phyloP scores from a whole-genome alignment of 371 early-diverging fungal species.

The Quaeritorhiza haematococci region DNA sequence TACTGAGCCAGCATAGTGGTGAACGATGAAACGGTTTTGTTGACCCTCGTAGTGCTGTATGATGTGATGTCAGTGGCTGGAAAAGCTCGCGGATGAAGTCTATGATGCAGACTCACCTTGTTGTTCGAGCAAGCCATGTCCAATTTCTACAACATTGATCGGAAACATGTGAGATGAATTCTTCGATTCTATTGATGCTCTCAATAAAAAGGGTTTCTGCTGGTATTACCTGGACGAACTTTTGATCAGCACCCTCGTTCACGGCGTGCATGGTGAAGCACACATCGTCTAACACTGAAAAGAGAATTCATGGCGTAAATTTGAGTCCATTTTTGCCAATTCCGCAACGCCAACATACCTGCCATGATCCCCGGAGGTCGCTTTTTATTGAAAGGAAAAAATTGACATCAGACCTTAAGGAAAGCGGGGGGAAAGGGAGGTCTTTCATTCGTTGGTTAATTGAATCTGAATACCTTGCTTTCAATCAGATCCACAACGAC shows the following conservation, averaged over 20 bases:
- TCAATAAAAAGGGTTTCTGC: too few relatives aligned
- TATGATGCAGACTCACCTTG: constrained; percentile 2
- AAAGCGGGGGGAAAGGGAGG: too few relatives aligned
- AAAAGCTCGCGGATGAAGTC: constrained; percentile 23
- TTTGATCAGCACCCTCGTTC: constrained; percentile 43
- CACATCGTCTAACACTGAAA: constrained; percentile 61
- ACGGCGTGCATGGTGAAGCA: constrained; percentile 54
- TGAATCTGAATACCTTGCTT: constrained; percentile 51
- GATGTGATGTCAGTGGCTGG: not conserved
- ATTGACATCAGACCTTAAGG: not conserved
- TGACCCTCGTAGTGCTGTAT: constrained; percentile 15
- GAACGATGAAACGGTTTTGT: constrained; percentile 60
- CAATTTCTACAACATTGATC: constrained; percentile 22
- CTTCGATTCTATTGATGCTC: too few relatives aligned
- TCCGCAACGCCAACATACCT: constrained; percentile 7
- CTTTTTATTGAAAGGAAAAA: constrained; percentile 4
- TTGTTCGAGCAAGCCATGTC: constrained; percentile 22
- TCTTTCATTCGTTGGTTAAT: not conserved
- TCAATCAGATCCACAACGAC: constrained; percentile 96
- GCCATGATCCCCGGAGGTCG: constrained; percentile 48
- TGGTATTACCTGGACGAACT: constrained; percentile 33
- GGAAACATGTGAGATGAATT: not conserved
- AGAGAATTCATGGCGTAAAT: too few relatives aligned
- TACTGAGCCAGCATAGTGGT: constrained; percentile 91
- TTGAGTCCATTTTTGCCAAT: too few relatives aligned